phyloP scores from a whole-genome alignment of 1,284 basidiomycete genomes.

The Marasmius sp. region DNA sequence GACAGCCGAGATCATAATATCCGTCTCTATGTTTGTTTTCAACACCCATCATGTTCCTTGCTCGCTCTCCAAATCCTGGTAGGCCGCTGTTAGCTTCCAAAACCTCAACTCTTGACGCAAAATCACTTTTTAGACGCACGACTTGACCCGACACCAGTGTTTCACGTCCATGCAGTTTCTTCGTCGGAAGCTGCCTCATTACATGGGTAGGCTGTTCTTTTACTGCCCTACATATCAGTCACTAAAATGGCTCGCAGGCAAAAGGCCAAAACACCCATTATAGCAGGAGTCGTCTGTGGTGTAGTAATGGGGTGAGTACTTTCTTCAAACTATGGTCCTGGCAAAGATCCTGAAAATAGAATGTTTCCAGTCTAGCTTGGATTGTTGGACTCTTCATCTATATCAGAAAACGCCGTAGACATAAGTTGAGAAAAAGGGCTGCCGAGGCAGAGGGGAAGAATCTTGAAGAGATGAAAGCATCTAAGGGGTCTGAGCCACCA shows the following conservation, averaged over 20 bases:
- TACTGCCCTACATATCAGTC: background rate
- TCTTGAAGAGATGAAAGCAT: slow-evolving; percentile 28
- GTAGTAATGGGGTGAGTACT: slow-evolving; percentile 43
- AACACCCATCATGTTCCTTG: background rate
- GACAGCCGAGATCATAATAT: background rate
- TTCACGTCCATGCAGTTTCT: slow-evolving; percentile 9
- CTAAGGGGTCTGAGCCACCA: slow-evolving; percentile 25
- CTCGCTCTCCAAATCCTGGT: background rate
- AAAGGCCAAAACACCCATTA: slow-evolving; percentile 59
- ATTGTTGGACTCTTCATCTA: slow-evolving; percentile 46
- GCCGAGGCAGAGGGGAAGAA: slow-evolving; percentile 34
- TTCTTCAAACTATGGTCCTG: background rate
- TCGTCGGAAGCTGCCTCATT: slow-evolving; percentile 30
- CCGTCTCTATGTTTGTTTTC: background rate
- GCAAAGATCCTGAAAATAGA: background rate
- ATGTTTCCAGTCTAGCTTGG: slow-evolving; percentile 43
- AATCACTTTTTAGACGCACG: background rate
- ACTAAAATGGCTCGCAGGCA: slow-evolving; percentile 32
- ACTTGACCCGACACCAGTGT: background rate
- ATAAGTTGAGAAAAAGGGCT: slow-evolving; percentile 37
- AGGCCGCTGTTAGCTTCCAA: background rate
- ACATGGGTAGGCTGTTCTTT: slow-evolving; percentile 28
- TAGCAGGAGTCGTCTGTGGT: slow-evolving; percentile 63
- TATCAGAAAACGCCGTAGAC: slow-evolving; percentile 41
- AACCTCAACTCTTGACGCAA: background rate